These are phyloP conservation scores for Exophiala lecanii-corni DNA, from an alignment of 2,329 filamentous ascomycete species.

Conservation along the genomic window DNA sequence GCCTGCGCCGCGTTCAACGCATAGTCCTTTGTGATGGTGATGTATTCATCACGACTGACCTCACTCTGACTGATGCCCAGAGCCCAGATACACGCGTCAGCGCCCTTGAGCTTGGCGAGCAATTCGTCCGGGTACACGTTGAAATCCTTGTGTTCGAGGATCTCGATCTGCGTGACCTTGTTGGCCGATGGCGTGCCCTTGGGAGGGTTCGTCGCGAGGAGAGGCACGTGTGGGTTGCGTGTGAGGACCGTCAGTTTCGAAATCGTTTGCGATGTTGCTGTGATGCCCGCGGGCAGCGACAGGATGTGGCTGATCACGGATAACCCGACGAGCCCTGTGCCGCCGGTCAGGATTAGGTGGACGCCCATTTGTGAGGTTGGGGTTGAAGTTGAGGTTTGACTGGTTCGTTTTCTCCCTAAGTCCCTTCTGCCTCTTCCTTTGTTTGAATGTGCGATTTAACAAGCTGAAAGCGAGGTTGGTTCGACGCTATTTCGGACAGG, in stretches of 20 bases:
- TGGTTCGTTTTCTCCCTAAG: no score
- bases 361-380: constrained; percentile 32
- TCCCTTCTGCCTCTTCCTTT: no score
- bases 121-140: constrained; percentile 53
- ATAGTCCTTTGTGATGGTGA: constrained; percentile 64
- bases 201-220: constrained; percentile 52
- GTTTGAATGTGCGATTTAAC: no score
- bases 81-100: constrained; percentile 69
- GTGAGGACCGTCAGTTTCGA: constrained; percentile 65
- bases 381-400: not conserved
- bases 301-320: constrained; percentile 60
- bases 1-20: constrained; percentile 59
- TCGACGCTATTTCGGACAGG: no score
- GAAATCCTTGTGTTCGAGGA: constrained; percentile 67
- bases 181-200: constrained; percentile 45
- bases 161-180: constrained; percentile 56
- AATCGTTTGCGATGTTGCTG: constrained; percentile 33
- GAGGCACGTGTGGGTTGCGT: constrained; percentile 39
- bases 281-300: constrained; percentile 32
- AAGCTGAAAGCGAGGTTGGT: no score
- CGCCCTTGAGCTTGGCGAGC: constrained; percentile 58
- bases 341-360: constrained; percentile 65
- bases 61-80: constrained; percentile 60
- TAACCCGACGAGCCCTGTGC: constrained; percentile 62
- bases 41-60: constrained; percentile 62